Percentiles rank a stretch among this genome's conserved stretches.
These are phyloP conservation scores for Boletus semigastroideus DNA, from an alignment of 1,284 basidiomycete genomes.

Conservation along the genomic window DNA sequence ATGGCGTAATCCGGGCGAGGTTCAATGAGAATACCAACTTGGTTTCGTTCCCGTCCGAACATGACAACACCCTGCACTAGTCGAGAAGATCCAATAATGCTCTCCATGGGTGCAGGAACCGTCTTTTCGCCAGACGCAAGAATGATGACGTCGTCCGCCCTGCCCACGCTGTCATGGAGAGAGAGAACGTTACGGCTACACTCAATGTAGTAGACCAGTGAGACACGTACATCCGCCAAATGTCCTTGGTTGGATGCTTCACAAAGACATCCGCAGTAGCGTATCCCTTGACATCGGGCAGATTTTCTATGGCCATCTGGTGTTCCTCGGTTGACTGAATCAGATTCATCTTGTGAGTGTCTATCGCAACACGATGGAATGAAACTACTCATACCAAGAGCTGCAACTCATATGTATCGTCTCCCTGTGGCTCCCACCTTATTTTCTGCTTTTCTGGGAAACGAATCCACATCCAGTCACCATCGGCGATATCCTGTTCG, in stretches of 20 bases:
- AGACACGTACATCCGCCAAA: slow-evolving; percentile 28
- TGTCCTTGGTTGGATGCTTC: slow-evolving; percentile 29
- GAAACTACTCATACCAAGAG: slow-evolving; percentile 25
- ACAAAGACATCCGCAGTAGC: slow-evolving; percentile 32
- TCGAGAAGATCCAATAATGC: slow-evolving; percentile 15
- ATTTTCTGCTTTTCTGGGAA: slow-evolving; percentile 18
- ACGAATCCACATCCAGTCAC: slow-evolving; percentile 35
- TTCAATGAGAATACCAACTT: slow-evolving; percentile 43
- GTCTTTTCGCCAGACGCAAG: slow-evolving; percentile 34
- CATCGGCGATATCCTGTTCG: slow-evolving; percentile 15
- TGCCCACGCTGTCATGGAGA: slow-evolving; percentile 21
- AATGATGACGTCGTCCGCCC: slow-evolving; percentile 29
- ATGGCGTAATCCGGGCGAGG: slow-evolving; percentile 24
- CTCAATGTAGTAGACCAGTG: fast-evolving
- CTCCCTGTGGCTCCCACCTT: slow-evolving; percentile 31
- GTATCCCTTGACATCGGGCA: slow-evolving; percentile 30
- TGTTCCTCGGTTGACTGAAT: slow-evolving; percentile 10
- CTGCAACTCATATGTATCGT: slow-evolving; percentile 34
- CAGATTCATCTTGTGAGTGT: background rate
- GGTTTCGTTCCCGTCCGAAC: slow-evolving; percentile 41
- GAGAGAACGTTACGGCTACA: background rate
- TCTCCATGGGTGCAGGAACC: slow-evolving; percentile 35
- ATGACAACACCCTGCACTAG: slow-evolving; percentile 36
- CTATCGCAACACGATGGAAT: too few relatives aligned
- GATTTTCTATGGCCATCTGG: slow-evolving; percentile 28